Conservation (phyloP, 306 rosid species). For the Prunus mira region DNA sequence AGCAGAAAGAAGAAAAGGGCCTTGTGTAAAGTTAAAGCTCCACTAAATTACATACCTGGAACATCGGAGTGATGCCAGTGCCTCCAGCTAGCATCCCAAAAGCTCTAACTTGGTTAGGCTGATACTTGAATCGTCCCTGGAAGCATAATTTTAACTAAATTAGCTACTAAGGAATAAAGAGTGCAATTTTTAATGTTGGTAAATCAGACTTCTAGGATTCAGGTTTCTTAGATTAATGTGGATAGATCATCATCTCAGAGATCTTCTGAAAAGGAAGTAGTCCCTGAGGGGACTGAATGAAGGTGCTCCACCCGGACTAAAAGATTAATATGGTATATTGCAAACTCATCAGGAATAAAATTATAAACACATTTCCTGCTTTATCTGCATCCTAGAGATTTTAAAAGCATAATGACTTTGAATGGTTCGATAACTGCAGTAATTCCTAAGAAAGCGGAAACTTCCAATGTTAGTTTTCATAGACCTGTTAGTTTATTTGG, state of each 20-base stretch:
- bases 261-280: background rate
- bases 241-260: background rate
- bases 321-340: background rate
- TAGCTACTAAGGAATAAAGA: background rate
- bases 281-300: background rate
- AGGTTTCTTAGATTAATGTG: background rate
- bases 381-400: background rate
- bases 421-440: background rate
- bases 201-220: background rate
- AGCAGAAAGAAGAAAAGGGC: background rate
- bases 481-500: background rate
- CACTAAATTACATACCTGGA: slow-evolving; percentile 50
- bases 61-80: slow-evolving; percentile 87
- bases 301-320: background rate
- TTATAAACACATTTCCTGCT: background rate
- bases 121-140: slow-evolving; percentile 72
- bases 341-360: background rate
- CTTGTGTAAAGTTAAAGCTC: background rate
- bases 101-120: slow-evolving; percentile 56
- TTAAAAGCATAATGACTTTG: background rate
- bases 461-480: background rate
- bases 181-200: background rate
- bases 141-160: background rate
- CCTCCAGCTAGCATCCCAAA: slow-evolving; percentile 89
- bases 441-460: background rate